These are phyloP conservation scores for Corniculantispora saksenae DNA, from an alignment of 2,329 filamentous ascomycete genomes.

Conservation along the genomic window DNA sequence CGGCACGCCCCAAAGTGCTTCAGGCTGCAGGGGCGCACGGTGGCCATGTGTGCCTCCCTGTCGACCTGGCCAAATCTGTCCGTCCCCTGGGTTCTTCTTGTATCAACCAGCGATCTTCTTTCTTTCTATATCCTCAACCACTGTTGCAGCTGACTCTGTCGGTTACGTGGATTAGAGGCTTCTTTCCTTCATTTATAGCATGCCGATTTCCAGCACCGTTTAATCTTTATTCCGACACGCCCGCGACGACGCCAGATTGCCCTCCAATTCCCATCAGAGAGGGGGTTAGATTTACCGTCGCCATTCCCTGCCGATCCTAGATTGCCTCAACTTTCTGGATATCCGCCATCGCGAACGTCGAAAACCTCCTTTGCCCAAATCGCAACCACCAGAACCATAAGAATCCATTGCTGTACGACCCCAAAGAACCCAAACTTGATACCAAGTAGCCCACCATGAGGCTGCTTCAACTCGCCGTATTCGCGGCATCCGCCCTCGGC, in stretches of 20 bases:
- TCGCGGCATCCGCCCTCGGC: constrained; percentile 46
- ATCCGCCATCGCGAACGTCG: constrained; percentile 9
- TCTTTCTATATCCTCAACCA: constrained; percentile 7
- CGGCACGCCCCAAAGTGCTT: not conserved
- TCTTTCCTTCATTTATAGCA: not conserved
- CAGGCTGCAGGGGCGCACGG: constrained; percentile 1
- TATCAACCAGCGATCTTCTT: not conserved
- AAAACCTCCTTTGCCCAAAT: not conserved
- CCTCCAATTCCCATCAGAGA: not conserved
- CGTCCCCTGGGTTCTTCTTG: constrained; percentile 11
- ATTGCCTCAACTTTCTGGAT: not conserved
- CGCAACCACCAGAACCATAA: not conserved
- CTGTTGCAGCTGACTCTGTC: constrained; percentile 13
- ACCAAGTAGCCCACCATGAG: constrained; percentile 39
- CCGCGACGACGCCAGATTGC: not conserved
- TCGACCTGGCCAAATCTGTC: not conserved
- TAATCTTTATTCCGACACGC: constrained; percentile 8
- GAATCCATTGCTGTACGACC: not conserved
- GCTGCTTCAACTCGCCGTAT: constrained; percentile 47
- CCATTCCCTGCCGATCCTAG: not conserved
- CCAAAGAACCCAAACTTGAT: not conserved
- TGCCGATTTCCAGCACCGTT: not conserved
- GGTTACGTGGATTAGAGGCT: not conserved
- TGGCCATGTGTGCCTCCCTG: constrained; percentile 9
- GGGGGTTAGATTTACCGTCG: not conserved